These are phyloP conservation scores for Aspergillus indologenus DNA, from an alignment of 495 filamentous ascomycete genomes.

Conservation along the genomic window DNA sequence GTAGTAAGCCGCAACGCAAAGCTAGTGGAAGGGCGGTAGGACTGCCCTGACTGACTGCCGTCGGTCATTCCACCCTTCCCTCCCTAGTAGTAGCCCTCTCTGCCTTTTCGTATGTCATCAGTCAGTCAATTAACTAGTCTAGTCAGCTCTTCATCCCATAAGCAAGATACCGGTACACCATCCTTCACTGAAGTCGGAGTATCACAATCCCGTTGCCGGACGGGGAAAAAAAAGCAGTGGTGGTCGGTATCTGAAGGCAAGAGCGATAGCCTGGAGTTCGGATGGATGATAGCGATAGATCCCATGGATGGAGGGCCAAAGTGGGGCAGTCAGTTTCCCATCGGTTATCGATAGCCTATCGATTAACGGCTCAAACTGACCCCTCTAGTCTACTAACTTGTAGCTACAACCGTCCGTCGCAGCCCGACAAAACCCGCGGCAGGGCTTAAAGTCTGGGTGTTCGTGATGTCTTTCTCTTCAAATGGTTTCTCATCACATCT, in stretches of 20 bases:
- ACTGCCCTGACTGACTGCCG: not conserved
- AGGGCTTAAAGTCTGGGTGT: too few relatives aligned
- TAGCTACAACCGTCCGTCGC: not conserved
- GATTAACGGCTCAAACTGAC: slow-evolving; percentile 11
- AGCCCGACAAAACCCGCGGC: slow-evolving; percentile 1
- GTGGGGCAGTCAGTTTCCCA: slow-evolving; percentile 11
- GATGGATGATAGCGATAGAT: not conserved
- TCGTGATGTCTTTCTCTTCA: too few relatives aligned
- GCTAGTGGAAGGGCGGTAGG: too few relatives aligned
- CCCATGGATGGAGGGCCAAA: slow-evolving; percentile 4
- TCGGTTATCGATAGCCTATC: slow-evolving; percentile 28
- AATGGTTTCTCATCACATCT: slow-evolving; percentile 13
- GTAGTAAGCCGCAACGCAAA: slow-evolving; percentile 5
- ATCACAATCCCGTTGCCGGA: not conserved
- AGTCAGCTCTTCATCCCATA: too few relatives aligned
- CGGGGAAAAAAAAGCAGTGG: not conserved
- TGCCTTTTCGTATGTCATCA: too few relatives aligned
- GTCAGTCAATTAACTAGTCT: too few relatives aligned
- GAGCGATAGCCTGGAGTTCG: too few relatives aligned
- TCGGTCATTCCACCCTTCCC: not conserved
- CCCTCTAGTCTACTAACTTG: not conserved
- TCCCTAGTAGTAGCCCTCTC: not conserved
- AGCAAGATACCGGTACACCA: too few relatives aligned
- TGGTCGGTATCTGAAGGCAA: slow-evolving; percentile 10
- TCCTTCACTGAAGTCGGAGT: too few relatives aligned